phyloP scores from a whole-genome alignment of 2,329 filamentous ascomycete genomes.

The Ophiocordyceps camponoti-floridani region DNA sequence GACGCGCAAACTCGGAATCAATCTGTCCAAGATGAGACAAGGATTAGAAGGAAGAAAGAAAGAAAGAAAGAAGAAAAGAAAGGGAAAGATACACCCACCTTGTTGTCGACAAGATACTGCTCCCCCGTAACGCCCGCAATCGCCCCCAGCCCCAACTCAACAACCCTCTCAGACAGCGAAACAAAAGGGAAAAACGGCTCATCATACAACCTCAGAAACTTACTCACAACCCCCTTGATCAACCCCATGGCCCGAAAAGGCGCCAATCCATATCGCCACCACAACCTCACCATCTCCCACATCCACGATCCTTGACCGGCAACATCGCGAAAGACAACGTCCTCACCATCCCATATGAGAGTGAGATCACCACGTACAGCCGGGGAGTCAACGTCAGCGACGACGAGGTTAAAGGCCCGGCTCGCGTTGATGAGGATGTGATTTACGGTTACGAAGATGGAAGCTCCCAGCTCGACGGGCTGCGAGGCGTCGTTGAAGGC shows the following conservation, averaged over 20 bases:
- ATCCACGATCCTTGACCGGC: slow-evolving; percentile 45
- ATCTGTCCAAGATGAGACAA: slow-evolving; percentile 23
- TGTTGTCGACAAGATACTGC: slow-evolving; percentile 50
- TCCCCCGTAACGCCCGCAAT: slow-evolving; percentile 55
- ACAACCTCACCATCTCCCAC: slow-evolving; percentile 64
- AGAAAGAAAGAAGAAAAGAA: neutral
- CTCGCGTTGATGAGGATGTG: slow-evolving; percentile 62
- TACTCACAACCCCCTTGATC: slow-evolving; percentile 51
- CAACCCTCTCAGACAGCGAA: slow-evolving; percentile 51
- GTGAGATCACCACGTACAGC: slow-evolving; percentile 34
- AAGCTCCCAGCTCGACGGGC: slow-evolving; percentile 74
- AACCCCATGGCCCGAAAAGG: slow-evolving; percentile 57
- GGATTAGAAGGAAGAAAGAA: too few relatives aligned
- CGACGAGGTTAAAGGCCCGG: slow-evolving; percentile 48
- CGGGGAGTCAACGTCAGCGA: slow-evolving; percentile 21
- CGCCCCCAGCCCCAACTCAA: slow-evolving; percentile 47
- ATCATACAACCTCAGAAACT: slow-evolving; percentile 67
- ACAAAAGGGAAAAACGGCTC: slow-evolving; percentile 69
- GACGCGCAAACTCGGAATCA: slow-evolving; percentile 46
- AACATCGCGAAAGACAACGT: slow-evolving; percentile 44
- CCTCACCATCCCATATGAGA: slow-evolving; percentile 69
- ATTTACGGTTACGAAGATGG: slow-evolving; percentile 79
- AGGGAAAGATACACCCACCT: too few relatives aligned
- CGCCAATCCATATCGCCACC: slow-evolving; percentile 73
- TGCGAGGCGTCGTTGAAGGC: slow-evolving; percentile 48